Evolutionary conservation across 805 yeast species (phyloP).

Genomic region (Yarrowia sp.): DNA sequence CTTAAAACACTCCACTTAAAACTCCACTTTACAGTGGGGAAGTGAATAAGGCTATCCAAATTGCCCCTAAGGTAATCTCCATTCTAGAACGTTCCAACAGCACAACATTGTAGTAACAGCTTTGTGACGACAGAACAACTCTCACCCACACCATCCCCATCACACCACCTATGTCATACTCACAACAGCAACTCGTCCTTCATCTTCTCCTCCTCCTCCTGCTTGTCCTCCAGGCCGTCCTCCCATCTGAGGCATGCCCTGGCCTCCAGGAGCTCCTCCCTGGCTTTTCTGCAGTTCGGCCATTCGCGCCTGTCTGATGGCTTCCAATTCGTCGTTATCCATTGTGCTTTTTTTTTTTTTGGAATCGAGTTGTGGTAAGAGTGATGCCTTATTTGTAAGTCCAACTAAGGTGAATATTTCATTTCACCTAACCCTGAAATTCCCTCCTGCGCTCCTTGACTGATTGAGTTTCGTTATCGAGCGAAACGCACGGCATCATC

Average conservation of each 20-base stretch:
- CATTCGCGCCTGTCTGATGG: constrained; percentile 89
- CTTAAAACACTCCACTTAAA: too few species aligned
- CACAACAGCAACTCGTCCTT: constrained; percentile 41
- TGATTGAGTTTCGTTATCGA: not conserved
- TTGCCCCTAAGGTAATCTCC: too few species aligned
- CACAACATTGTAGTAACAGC: too few species aligned
- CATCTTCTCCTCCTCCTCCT: constrained; percentile 39
- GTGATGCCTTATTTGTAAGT: not conserved
- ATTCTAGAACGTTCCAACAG: not conserved
- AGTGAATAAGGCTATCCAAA: too few species aligned
- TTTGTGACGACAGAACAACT: not conserved
- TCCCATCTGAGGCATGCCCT: constrained; percentile 20
- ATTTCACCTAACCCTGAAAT: not conserved
- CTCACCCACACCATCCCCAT: not conserved
- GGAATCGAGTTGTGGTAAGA: not conserved
- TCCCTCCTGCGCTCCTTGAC: not conserved
- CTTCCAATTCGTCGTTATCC: constrained; percentile 86
- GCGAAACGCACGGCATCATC: constrained; percentile 17
- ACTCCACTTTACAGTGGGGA: too few species aligned
- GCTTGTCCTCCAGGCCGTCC: not conserved
- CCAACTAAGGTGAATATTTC: not conserved
- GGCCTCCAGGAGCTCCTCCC: constrained; percentile 28
- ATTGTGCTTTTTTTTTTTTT: constrained; percentile 36
- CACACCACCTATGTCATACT: constrained; percentile 14
- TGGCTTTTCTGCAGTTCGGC: constrained; percentile 66